Evolutionary conservation across 1,284 basidiomycete genomes (phyloP), one percentile per base, ranked within the genome.

Genomic region (Dichomitus squalens): DNA sequence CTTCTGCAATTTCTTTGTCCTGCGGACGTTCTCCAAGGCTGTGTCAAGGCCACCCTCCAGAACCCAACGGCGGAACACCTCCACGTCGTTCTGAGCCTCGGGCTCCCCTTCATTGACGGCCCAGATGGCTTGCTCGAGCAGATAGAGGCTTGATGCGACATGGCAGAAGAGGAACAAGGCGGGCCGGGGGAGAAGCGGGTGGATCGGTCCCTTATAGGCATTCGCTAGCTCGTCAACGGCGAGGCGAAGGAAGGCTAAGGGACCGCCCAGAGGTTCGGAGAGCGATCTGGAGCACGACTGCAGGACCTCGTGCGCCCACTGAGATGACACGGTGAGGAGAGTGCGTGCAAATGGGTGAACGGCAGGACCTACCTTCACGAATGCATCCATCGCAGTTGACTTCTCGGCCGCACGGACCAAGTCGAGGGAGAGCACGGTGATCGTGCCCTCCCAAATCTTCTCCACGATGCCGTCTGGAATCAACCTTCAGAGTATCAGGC

Each of bases 401-500:
- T 77, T 77, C 55, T 75, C 72, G 50, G 80, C 73, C 29, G 80
- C 84, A 49, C 88, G 76, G 4, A 84, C 73, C 38, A 92, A 73
- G 66, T 93, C 90, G 47, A 92, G 70, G 1, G 87, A 79, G 1
- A 92, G 77, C 1, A 92, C 86, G 3, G 82, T 83, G 4, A 80
- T 79, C 0, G 89, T 91, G 0, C 89, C 91, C 72, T 93, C 91
- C 91, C 91, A 93, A 49, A 93, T 91, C 64, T 86, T 85, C 73
- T 93, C 89, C 6, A 92, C 92, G 7, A 88, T 70, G 2, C 78
- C 75, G 71, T 93, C 90, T 6, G 86, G 76, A 40, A 89, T 81
- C 44, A 82, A 64, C 41, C 81, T 81, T 58, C 56, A 40, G 29
- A 20, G 58, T 11, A 29, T 23, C 23, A 20, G 11, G 16, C 21